Evolutionary conservation across 768 basidiomycete species (phyloP).

Genomic region (Leccinellum albellum): DNA sequence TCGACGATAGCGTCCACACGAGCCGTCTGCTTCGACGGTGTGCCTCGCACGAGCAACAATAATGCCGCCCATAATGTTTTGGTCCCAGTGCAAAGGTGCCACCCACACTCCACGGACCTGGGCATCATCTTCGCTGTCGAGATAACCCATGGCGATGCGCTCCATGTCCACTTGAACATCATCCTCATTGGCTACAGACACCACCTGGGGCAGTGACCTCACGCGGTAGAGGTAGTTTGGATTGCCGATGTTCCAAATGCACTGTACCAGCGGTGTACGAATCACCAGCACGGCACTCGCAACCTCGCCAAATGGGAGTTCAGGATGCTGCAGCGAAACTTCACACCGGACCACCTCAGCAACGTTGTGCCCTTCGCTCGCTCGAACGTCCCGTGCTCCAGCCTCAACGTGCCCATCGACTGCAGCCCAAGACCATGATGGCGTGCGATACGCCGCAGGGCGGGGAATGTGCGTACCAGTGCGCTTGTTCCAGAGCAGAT

Average conservation of each 20-base stretch:
- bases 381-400: too few relatives aligned
- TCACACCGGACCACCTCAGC: too few relatives aligned
- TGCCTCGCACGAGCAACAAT: not conserved
- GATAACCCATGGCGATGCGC: not conserved
- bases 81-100: not conserved
- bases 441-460: too few relatives aligned
- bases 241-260: not conserved
- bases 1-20: not conserved
- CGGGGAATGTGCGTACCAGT: too few relatives aligned
- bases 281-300: too few relatives aligned
- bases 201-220: not conserved
- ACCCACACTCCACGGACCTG: not conserved
- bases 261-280: not conserved
- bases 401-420: too few relatives aligned
- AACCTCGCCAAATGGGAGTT: too few relatives aligned
- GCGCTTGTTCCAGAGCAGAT: too few relatives aligned
- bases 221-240: not conserved
- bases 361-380: too few relatives aligned
- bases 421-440: too few relatives aligned
- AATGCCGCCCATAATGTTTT: not conserved
- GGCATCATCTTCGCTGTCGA: not conserved
- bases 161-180: not conserved
- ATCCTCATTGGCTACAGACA: not conserved
- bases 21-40: not conserved
- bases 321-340: too few relatives aligned